A percentile compares a stretch with the other conserved stretches of the same genome.
Evolutionary conservation across 306 rosid genomes (phyloP).

Genomic region (Dalbergia oliveri): DNA sequence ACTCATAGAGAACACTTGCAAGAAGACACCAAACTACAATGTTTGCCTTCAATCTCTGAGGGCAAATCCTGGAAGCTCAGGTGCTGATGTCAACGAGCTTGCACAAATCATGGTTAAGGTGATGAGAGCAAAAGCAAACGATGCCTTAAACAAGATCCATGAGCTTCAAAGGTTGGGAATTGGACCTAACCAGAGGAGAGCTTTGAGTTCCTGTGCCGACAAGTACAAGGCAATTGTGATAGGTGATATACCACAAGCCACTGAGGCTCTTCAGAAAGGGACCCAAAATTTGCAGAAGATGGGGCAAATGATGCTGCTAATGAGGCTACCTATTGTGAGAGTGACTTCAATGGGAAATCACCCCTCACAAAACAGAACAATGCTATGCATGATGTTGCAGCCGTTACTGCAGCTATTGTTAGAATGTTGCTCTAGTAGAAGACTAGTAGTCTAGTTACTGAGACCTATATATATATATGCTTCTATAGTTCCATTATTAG

Average conservation of each 20-base stretch:
- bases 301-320: conserved; percentile 50
- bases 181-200: neutral
- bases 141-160: conserved; percentile 33
- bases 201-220: conserved; percentile 46
- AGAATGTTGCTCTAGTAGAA: conserved; percentile 39
- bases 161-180: conserved; percentile 5
- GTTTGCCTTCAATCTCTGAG: conserved; percentile 52
- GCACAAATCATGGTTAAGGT: conserved; percentile 54
- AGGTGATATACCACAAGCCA: conserved; percentile 50
- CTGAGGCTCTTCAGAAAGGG: conserved; percentile 56
- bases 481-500: neutral
- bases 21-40: conserved; percentile 55
- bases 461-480: neutral
- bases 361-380: conserved; percentile 47
- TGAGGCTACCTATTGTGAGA: conserved; percentile 57
- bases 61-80: conserved; percentile 42
- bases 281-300: conserved; percentile 57
- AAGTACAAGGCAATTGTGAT: conserved; percentile 39
- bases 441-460: neutral
- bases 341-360: conserved; percentile 44
- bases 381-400: conserved; percentile 45
- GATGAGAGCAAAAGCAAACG: conserved; percentile 46
- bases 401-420: conserved; percentile 53
- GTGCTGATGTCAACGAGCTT: conserved; percentile 45
- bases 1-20: conserved; percentile 56